Evolutionary conservation across 208 protist genomes (phyloP).

Genomic region (Trichomonas tenax): DNA sequence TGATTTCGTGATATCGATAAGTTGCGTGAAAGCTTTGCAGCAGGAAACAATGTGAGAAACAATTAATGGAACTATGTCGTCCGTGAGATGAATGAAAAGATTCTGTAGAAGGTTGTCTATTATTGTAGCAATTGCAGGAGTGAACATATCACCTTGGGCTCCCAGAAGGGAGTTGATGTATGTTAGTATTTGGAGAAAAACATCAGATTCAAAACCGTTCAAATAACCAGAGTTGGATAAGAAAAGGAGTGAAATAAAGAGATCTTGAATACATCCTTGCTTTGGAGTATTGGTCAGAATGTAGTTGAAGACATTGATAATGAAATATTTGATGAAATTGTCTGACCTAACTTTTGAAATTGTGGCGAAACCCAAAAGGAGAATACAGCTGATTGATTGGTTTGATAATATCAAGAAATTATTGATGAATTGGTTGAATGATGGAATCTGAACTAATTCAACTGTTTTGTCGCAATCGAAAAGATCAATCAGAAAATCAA

Average conservation of each 20-base stretch:
- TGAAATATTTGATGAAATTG: not conserved
- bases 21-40: not conserved
- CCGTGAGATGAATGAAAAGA: not conserved
- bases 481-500: not conserved
- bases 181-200: not conserved
- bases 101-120: not conserved
- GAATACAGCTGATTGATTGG: not conserved
- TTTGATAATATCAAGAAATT: not conserved
- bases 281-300: not conserved
- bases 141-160: not conserved
- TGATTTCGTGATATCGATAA: not conserved
- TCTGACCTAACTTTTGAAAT: not conserved
- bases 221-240: not conserved
- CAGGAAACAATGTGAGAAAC: not conserved
- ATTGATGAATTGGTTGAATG: not conserved
- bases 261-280: not conserved
- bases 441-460: not conserved
- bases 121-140: not conserved
- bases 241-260: not conserved
- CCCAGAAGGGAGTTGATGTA: not conserved
- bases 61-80: not conserved
- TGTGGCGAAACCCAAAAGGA: not conserved
- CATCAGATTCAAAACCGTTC: not conserved
- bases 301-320: not conserved
- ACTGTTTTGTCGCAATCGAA: not conserved